Percentiles rank a stretch among this genome's conserved stretches.
Evolutionary conservation across 2,329 filamentous ascomycete genomes (phyloP).

Genomic region (Trichophyton mentagrophytes): DNA sequence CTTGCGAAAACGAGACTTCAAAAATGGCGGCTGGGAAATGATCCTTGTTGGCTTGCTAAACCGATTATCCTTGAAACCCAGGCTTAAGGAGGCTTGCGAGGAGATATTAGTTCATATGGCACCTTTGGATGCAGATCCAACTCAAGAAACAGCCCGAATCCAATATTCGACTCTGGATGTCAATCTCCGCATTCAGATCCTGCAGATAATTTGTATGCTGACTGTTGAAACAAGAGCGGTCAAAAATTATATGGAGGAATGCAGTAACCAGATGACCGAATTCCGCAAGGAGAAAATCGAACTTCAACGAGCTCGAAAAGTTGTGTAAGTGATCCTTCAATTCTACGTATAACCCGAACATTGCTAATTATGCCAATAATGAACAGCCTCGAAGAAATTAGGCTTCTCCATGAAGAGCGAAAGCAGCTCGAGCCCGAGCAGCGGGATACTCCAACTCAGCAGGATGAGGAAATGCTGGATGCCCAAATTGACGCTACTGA

Average conservation of each 20-base stretch:
- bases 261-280: conserved; percentile 84
- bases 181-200: conserved; percentile 64
- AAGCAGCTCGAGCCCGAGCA: conserved; percentile 37
- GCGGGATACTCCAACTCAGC: conserved; percentile 32
- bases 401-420: conserved; percentile 35
- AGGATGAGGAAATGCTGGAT: conserved; percentile 27
- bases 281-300: conserved; percentile 95
- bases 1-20: conserved; percentile 70
- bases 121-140: conserved; percentile 62
- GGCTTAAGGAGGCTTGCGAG: conserved; percentile 60
- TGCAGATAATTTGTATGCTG: conserved; percentile 78
- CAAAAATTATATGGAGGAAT: conserved; percentile 79
- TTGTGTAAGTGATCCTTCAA: conserved; percentile 36
- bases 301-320: conserved; percentile 64
- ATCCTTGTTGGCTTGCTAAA: conserved; percentile 79
- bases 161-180: conserved; percentile 68
- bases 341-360: not conserved
- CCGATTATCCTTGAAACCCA: conserved; percentile 65
- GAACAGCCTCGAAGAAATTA: conserved; percentile 32
- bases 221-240: conserved; percentile 77
- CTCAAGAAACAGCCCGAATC: conserved; percentile 55
- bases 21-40: conserved; percentile 78
- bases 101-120: conserved; percentile 69
- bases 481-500: conserved; percentile 49
- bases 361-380: not conserved